These are phyloP conservation scores for Fusarium sterilihyphosum DNA, from an alignment of 2,329 filamentous ascomycete genomes.

Conservation along the genomic window DNA sequence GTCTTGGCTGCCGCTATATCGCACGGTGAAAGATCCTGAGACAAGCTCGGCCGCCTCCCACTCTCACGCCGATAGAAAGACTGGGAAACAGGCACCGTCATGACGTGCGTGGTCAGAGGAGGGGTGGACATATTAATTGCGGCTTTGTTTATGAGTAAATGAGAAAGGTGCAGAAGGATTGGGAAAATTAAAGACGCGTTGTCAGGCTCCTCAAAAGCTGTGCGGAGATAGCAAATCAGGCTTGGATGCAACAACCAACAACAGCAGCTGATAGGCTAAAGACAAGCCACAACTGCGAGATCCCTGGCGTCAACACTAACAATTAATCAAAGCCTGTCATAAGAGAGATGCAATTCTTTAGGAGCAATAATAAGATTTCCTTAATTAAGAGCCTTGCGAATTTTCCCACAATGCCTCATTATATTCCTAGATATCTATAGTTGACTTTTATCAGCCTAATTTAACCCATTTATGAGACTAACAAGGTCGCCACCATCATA, in stretches of 20 bases:
- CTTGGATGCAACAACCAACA: no score
- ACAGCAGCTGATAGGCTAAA: no score
- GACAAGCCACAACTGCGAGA: no score
- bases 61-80: background rate
- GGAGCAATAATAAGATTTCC: no score
- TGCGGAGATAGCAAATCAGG: no score
- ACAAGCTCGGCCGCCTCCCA: background rate
- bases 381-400: no score
- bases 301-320: no score
- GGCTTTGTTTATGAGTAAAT: background rate
- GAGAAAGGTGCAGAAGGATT: background rate
- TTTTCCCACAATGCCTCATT: no score
- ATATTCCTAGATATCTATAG: no score
- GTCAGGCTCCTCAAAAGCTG: fast-evolving
- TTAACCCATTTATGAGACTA: background rate
- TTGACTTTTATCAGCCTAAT: background rate
- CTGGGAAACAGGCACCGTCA: fast-evolving
- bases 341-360: no score
- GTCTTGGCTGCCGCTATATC: background rate
- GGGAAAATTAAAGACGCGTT: fast-evolving
- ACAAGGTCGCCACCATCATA: background rate
- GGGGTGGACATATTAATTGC: fast-evolving
- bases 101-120: fast-evolving
- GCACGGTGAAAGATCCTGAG: background rate
- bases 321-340: no score